A percentile compares a stretch with the other conserved stretches of the same genome.
phyloP scores from a whole-genome alignment of 1,139 yeast genomes.

The Diutina ranongensis region DNA sequence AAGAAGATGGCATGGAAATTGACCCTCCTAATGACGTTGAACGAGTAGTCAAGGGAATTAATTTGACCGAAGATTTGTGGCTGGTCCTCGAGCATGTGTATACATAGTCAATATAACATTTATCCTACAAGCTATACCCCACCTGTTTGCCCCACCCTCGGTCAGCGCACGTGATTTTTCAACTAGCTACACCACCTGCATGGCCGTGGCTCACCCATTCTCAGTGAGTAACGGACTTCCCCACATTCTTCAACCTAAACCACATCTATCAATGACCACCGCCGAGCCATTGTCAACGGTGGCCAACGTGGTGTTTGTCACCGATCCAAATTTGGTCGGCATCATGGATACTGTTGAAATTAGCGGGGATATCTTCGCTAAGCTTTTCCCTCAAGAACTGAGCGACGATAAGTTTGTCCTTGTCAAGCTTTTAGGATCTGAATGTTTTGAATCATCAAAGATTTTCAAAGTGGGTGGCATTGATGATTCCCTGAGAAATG shows the following conservation, averaged over 20 bases:
- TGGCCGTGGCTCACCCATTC: too few relatives aligned
- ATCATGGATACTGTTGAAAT: constrained; percentile 21
- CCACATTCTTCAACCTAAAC: neutral
- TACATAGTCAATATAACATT: neutral
- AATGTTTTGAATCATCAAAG: constrained; percentile 23
- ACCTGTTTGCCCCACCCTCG: too few relatives aligned
- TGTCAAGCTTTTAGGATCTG: constrained; percentile 35
- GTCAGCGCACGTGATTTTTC: constrained; percentile 2
- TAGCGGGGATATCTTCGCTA: constrained; percentile 23
- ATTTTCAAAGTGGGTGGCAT: constrained; percentile 27
- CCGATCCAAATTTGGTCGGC: constrained; percentile 17
- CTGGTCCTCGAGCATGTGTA: neutral
- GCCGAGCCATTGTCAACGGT: constrained; percentile 13
- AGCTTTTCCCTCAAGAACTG: constrained; percentile 20
- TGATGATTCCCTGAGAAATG: constrained; percentile 19
- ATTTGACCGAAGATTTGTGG: constrained; percentile 4
- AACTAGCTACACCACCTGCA: too few relatives aligned
- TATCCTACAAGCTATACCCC: neutral
- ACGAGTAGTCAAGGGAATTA: neutral
- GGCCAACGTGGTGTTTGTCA: constrained; percentile 22
- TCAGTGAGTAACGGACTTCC: constrained; percentile 6
- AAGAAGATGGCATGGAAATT: neutral
- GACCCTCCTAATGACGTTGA: neutral
- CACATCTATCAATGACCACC: constrained; percentile 3
- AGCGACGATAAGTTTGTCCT: constrained; percentile 15